Percentiles rank a stretch among this genome's conserved stretches.
These are phyloP conservation scores for Cladosporium phlei DNA, from an alignment of 2,329 filamentous ascomycete species.

Conservation along the genomic window DNA sequence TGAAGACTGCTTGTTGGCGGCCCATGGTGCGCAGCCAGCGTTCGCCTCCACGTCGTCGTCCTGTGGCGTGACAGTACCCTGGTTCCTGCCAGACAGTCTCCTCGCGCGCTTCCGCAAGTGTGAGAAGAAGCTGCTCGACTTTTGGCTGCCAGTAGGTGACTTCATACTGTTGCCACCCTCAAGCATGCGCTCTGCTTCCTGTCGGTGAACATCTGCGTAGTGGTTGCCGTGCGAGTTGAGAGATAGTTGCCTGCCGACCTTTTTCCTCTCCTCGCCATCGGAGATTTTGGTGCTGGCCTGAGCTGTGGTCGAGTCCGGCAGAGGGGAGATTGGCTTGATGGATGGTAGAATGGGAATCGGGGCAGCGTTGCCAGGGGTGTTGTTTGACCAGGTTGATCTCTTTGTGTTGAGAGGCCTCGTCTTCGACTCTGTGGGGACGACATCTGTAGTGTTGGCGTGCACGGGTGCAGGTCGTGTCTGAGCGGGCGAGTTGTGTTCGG, in stretches of 20 bases:
- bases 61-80: slow-evolving; percentile 70
- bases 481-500: slow-evolving; percentile 39
- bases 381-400: slow-evolving; percentile 90
- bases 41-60: slow-evolving; percentile 90
- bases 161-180: slow-evolving; percentile 73
- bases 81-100: slow-evolving; percentile 85
- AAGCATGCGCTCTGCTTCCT: slow-evolving; percentile 84
- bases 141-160: slow-evolving; percentile 73
- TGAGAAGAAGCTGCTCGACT: slow-evolving; percentile 97
- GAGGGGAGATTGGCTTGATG: slow-evolving; percentile 88
- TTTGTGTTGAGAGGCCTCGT: slow-evolving; percentile 62
- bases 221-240: slow-evolving; percentile 89
- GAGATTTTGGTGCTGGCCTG: slow-evolving; percentile 67
- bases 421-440: slow-evolving; percentile 43
- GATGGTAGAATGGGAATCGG: slow-evolving; percentile 96
- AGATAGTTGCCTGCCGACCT: slow-evolving; percentile 90
- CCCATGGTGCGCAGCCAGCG: slow-evolving; percentile 85
- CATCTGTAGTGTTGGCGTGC: slow-evolving; percentile 41
- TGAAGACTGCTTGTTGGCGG: slow-evolving; percentile 61
- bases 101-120: slow-evolving; percentile 90
- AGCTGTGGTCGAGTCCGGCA: slow-evolving; percentile 88
- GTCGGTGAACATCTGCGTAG: slow-evolving; percentile 82
- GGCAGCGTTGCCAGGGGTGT: slow-evolving; percentile 62
- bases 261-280: slow-evolving; percentile 68
- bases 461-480: slow-evolving; percentile 40